These are phyloP conservation scores for Spiraea crenata DNA, from an alignment of 331 rosid species.

Conservation along the genomic window DNA sequence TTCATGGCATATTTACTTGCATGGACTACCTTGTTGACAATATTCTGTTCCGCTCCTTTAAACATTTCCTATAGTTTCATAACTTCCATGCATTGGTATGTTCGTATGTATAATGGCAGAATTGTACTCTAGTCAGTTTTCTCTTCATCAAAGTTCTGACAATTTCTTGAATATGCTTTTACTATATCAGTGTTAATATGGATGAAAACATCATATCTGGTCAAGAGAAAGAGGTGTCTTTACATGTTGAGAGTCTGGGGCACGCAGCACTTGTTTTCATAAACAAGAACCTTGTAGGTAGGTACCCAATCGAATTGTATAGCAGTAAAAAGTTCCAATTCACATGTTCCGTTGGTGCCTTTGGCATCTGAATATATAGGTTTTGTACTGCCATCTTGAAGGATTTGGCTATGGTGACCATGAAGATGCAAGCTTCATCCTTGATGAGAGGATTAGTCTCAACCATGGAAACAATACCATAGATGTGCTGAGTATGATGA, in stretches of 20 bases:
- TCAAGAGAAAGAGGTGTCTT: neutral
- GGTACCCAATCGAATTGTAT: neutral
- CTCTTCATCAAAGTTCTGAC: neutral
- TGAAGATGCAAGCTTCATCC: slow-evolving; percentile 24
- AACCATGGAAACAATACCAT: slow-evolving; percentile 21
- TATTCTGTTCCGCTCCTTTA: too few species aligned
- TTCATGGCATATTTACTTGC: too few species aligned
- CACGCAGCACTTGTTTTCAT: slow-evolving; percentile 15
- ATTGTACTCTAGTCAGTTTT: too few species aligned
- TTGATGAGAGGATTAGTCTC: slow-evolving; percentile 2
- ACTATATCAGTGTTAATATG: slow-evolving; percentile 13
- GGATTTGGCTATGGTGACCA: slow-evolving; percentile 23
- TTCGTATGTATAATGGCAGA: neutral
- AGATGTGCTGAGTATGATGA: slow-evolving; percentile 23
- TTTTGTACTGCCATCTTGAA: neutral
- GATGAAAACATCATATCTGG: neutral
- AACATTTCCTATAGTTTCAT: too few species aligned
- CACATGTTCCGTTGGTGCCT: neutral
- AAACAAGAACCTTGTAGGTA: slow-evolving; percentile 13
- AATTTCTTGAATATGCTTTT: neutral
- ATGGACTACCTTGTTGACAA: too few species aligned
- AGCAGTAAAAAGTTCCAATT: neutral
- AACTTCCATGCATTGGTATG: neutral
- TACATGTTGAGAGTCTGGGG: slow-evolving; percentile 19
- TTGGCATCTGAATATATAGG: neutral